Evolutionary conservation across 495 filamentous ascomycete species (phyloP).

Genomic region (Penicillium canariense): DNA sequence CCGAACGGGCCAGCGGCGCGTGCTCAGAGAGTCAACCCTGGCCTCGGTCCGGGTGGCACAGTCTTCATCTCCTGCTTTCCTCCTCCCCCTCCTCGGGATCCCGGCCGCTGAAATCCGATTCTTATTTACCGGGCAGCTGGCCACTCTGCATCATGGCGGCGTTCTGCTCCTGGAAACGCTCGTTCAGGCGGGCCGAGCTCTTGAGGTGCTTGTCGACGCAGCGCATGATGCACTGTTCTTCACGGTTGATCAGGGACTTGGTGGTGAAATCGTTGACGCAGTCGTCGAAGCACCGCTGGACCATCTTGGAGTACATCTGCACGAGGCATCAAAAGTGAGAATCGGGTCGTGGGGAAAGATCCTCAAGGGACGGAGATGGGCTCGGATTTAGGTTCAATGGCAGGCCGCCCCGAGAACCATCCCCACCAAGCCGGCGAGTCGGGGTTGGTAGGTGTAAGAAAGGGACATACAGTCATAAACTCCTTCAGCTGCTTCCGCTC

Average conservation of each 20-base stretch:
- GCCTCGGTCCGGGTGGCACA: background rate
- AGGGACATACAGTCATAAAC: slow-evolving; percentile 80
- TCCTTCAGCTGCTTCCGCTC: slow-evolving; percentile 98
- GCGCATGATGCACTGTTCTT: slow-evolving; percentile 85
- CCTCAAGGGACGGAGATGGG: background rate
- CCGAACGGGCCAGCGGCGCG: background rate
- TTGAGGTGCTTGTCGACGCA: slow-evolving; percentile 96
- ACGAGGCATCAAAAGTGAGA: background rate
- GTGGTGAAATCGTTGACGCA: slow-evolving; percentile 98
- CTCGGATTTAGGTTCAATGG: background rate
- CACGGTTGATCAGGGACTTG: slow-evolving; percentile 81
- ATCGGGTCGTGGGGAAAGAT: background rate
- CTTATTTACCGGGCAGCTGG: slow-evolving; percentile 43
- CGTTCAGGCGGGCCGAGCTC: slow-evolving; percentile 76
- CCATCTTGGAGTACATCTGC: slow-evolving; percentile 95
- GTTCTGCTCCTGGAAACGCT: slow-evolving; percentile 94
- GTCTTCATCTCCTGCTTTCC: background rate
- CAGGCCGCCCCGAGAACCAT: background rate
- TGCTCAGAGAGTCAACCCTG: background rate
- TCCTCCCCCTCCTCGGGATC: background rate
- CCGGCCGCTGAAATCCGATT: background rate
- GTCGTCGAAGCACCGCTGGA: slow-evolving; percentile 92
- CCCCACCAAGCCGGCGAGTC: background rate
- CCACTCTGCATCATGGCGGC: slow-evolving; percentile 78
- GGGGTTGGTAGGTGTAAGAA: background rate